Conservation (phyloP, 768 basidiomycete genomes). For the Amylocystis lapponica region DNA sequence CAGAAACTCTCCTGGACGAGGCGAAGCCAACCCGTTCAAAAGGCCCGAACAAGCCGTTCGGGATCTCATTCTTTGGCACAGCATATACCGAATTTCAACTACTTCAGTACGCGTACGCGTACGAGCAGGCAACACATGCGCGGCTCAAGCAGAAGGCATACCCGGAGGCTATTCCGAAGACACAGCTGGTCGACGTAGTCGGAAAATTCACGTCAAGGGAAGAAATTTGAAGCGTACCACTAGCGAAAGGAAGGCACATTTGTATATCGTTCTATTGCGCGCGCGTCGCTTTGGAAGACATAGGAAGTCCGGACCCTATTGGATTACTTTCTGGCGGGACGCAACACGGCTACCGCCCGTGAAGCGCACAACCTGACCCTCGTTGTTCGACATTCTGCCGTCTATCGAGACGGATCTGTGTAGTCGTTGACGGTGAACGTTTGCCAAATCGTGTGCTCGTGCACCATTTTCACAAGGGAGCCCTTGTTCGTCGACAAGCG, state of each 20-base stretch:
- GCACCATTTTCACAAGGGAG: too few species aligned
- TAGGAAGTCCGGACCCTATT: too few species aligned
- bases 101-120: slow-evolving; percentile 40
- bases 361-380: slow-evolving; percentile 92
- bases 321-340: too few species aligned
- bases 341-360: slow-evolving; percentile 90
- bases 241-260: too few species aligned
- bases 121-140: slow-evolving; percentile 52
- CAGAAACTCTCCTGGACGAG: slow-evolving; percentile 21
- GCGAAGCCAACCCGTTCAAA: slow-evolving; percentile 34
- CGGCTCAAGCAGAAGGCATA: slow-evolving; percentile 44
- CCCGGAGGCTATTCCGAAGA: slow-evolving; percentile 49
- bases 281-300: too few species aligned
- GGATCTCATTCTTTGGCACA: slow-evolving; percentile 39
- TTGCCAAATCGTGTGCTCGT: slow-evolving; percentile 55
- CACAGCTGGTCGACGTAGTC: slow-evolving; percentile 40
- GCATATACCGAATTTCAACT: slow-evolving; percentile 40
- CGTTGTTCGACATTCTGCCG: slow-evolving; percentile 85
- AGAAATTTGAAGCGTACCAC: too few species aligned
- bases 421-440: slow-evolving; percentile 84
- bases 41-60: slow-evolving; percentile 26
- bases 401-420: slow-evolving; percentile 99
- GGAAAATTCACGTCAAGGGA: too few species aligned
- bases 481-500: too few species aligned
- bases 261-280: too few species aligned